Evolutionary conservation across 805 yeast genomes (phyloP).

Genomic region (Teunomyces barrocoloradensis): DNA sequence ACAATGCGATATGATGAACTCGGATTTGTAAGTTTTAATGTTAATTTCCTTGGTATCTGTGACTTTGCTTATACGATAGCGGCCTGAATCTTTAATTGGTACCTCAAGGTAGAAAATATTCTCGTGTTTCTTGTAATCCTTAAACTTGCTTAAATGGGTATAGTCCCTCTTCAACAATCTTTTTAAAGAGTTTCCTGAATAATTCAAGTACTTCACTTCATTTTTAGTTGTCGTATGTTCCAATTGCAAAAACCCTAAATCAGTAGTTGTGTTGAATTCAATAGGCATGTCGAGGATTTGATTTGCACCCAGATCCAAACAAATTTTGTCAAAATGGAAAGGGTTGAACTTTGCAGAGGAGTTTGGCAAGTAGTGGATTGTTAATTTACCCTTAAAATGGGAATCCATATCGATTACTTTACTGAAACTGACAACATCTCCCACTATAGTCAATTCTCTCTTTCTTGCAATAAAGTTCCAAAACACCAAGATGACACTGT

Average conservation of each 20-base stretch:
- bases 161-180: slow-evolving; percentile 31
- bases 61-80: slow-evolving; percentile 68
- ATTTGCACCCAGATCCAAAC: slow-evolving; percentile 45
- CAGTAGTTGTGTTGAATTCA: slow-evolving; percentile 74
- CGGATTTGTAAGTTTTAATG: slow-evolving; percentile 59
- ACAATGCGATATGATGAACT: slow-evolving; percentile 68
- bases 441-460: slow-evolving; percentile 51
- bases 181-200: slow-evolving; percentile 55
- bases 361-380: slow-evolving; percentile 87
- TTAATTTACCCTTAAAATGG: slow-evolving; percentile 83
- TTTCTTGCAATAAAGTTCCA: slow-evolving; percentile 44
- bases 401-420: slow-evolving; percentile 44
- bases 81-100: slow-evolving; percentile 69
- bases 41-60: slow-evolving; percentile 60
- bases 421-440: slow-evolving; percentile 41
- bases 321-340: slow-evolving; percentile 53
- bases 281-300: slow-evolving; percentile 57
- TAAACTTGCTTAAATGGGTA: slow-evolving; percentile 26
- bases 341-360: slow-evolving; percentile 85
- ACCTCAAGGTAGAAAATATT: slow-evolving; percentile 59
- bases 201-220: slow-evolving; percentile 47
- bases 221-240: slow-evolving; percentile 56
- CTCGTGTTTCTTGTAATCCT: slow-evolving; percentile 27
- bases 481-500: slow-evolving; percentile 32
- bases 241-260: slow-evolving; percentile 65